Percentiles rank a stretch among this genome's conserved stretches.
phyloP scores from a whole-genome alignment of 1,284 basidiomycete genomes.

The Moniliella sp. region DNA sequence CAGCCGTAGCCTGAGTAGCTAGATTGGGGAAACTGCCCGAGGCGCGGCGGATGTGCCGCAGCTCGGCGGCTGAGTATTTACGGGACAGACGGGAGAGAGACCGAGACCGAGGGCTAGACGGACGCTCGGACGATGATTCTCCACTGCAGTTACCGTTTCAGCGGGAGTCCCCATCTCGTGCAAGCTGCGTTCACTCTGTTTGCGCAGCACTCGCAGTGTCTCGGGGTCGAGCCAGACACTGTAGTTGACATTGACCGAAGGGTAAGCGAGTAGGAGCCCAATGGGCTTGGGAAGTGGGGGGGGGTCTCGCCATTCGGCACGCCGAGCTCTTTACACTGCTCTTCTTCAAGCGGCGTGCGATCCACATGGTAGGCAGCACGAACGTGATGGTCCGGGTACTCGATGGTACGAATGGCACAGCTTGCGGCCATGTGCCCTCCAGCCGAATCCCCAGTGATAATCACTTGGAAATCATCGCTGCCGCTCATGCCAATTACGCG shows the following conservation, averaged over 20 bases:
- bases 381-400: conserved; percentile 21
- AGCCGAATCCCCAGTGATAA: conserved; percentile 21
- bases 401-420: conserved; percentile 15
- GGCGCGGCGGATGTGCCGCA: no score
- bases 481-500: conserved; percentile 52
- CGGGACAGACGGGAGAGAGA: no score
- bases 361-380: conserved; percentile 12
- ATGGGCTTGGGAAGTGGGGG: conserved; percentile 43
- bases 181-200: conserved; percentile 24
- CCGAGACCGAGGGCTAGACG: no score
- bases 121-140: no score
- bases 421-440: conserved; percentile 19
- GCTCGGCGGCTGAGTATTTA: no score
- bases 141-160: no score
- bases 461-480: conserved; percentile 8
- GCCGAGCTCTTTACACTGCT: no score
- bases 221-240: conserved; percentile 71
- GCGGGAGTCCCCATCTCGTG: conserved; percentile 3
- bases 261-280: conserved; percentile 55
- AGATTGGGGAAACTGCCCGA: no score
- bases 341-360: no score
- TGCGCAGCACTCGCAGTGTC: conserved; percentile 60
- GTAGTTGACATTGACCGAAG: conserved; percentile 75
- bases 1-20: no score
- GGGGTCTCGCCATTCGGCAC: conserved; percentile 3